Base-by-base conservation (phyloP, 2,329 filamentous ascomycete genomes). In the Fusarium armeniacum region DNA sequence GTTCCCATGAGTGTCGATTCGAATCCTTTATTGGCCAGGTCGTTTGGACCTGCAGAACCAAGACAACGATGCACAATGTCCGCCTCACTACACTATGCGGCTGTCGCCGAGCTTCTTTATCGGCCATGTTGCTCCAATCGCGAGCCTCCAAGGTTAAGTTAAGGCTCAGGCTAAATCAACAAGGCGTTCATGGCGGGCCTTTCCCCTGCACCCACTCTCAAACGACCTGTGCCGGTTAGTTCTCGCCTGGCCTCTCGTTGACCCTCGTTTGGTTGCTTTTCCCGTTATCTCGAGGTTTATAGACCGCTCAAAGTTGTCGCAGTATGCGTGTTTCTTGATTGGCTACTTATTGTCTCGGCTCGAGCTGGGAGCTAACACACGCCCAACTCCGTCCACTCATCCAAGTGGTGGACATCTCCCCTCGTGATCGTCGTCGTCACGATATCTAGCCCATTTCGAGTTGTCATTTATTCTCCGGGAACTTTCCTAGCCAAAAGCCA, bases 351-450 rank as follows among this genome's bases (percentile, higher is more conserved):
- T 56, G 24, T 50, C 52, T 45, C 41, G 33, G 41, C 51, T 54
- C 26, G 28, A 43, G 32, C 33, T 51, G 49, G 55, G 51, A 46
- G 47, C 55, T 44, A 62, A 51, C 30, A 69, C 67, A 65, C 55
- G 36, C 52, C 58, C 58, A 44, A 22, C 36, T 46, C 45, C 56
- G n/a, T 26, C 65, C 65, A 45, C 49, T 60, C 68, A 58, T 62
- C 36, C 44, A 62, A 55, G 61, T 65, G 57, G 57, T 71, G 60
- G 61, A 67, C 43, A 55, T 35, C 30, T 52, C 41, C 68, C 68
- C 69, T 69, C 69, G 68, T 71, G 69, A 71, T 67, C 65, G 36
- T 71, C 65, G 18, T 69, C 43, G 53, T 56, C 65, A 69, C 54
- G 47, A 50, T 63, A 58, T 67, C 61, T 66, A 66, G 49, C 51